A percentile compares a stretch with the other conserved stretches of the same genome.
Conservation (phyloP, 1,139 yeast genomes). For the Taphrina confusa region DNA sequence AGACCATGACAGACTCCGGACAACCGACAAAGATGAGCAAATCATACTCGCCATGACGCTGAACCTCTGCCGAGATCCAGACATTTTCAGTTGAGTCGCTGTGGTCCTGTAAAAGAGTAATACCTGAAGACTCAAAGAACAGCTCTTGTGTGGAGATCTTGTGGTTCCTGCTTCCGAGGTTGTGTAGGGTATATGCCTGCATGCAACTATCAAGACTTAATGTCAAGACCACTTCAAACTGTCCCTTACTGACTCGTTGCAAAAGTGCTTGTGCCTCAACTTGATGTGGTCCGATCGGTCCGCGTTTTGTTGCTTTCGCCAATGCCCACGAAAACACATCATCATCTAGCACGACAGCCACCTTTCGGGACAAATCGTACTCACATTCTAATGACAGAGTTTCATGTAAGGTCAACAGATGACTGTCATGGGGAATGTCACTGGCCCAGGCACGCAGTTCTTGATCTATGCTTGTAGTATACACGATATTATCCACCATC, state of each 20-base stretch:
- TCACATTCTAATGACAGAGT: conserved; percentile 40
- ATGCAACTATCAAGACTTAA: conserved; percentile 53
- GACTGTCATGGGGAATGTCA: conserved; percentile 50
- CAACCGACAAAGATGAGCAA: conserved; percentile 15
- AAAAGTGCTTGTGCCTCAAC: conserved; percentile 41
- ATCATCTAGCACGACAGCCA: conserved; percentile 52
- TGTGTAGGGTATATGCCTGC: conserved; percentile 55
- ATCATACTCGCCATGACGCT: conserved; percentile 20
- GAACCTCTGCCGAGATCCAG: conserved; percentile 27
- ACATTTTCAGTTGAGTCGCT: conserved; percentile 44
- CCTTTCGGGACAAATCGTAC: conserved; percentile 41
- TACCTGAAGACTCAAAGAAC: conserved; percentile 34
- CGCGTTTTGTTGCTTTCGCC: conserved; percentile 31
- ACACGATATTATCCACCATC: conserved; percentile 52
- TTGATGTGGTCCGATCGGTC: conserved; percentile 28
- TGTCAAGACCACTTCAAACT: conserved; percentile 61
- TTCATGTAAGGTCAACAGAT: conserved; percentile 40
- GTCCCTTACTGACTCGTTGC: conserved; percentile 43
- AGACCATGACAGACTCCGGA: not conserved
- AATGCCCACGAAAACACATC: conserved; percentile 42
- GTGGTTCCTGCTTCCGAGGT: conserved; percentile 49
- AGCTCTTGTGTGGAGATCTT: conserved; percentile 28
- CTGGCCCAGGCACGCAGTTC: conserved; percentile 72
- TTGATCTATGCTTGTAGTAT: conserved; percentile 60
- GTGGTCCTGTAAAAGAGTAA: not conserved